Evolutionary conservation across 2,329 filamentous ascomycete species (phyloP).

Genomic region (Paraconiothyrium brasiliense): DNA sequence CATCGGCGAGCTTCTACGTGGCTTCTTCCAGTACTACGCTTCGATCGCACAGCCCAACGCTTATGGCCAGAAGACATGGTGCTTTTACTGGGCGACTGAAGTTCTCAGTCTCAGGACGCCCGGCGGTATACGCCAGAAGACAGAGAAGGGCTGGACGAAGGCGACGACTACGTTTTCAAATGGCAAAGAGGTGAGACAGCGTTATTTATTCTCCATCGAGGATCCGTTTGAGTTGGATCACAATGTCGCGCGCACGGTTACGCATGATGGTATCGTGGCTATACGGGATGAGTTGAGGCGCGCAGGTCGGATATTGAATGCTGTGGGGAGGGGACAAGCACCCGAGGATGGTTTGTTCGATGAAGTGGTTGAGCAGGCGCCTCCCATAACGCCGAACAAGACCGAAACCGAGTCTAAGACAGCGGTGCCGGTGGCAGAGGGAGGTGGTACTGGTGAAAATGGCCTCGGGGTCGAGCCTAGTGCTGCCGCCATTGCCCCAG

Average conservation of each 20-base stretch:
- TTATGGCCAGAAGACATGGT: slow-evolving; percentile 52
- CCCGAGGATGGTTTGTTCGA: slow-evolving; percentile 50
- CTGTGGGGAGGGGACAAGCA: slow-evolving; percentile 33
- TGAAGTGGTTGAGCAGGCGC: slow-evolving; percentile 37
- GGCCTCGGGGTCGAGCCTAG: neutral
- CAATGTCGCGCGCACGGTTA: slow-evolving; percentile 88
- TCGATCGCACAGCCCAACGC: slow-evolving; percentile 59
- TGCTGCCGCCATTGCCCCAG: neutral
- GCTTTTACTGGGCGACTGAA: slow-evolving; percentile 83
- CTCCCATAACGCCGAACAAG: slow-evolving; percentile 15
- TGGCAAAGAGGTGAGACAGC: slow-evolving; percentile 75
- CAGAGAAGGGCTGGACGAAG: slow-evolving; percentile 85
- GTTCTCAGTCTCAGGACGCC: slow-evolving; percentile 79
- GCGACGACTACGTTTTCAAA: slow-evolving; percentile 74
- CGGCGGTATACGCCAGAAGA: slow-evolving; percentile 76
- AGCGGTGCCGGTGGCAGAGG: neutral
- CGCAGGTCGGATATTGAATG: slow-evolving; percentile 71
- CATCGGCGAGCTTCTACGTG: slow-evolving; percentile 75
- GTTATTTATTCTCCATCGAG: slow-evolving; percentile 89
- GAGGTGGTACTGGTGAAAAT: neutral
- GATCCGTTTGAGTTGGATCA: slow-evolving; percentile 90
- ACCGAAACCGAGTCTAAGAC: neutral
- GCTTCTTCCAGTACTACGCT: slow-evolving; percentile 90
- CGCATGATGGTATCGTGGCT: slow-evolving; percentile 79
- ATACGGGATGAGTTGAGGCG: slow-evolving; percentile 87